phyloP scores from a whole-genome alignment of 495 filamentous ascomycete species.

The Delitschia confertaspora region DNA sequence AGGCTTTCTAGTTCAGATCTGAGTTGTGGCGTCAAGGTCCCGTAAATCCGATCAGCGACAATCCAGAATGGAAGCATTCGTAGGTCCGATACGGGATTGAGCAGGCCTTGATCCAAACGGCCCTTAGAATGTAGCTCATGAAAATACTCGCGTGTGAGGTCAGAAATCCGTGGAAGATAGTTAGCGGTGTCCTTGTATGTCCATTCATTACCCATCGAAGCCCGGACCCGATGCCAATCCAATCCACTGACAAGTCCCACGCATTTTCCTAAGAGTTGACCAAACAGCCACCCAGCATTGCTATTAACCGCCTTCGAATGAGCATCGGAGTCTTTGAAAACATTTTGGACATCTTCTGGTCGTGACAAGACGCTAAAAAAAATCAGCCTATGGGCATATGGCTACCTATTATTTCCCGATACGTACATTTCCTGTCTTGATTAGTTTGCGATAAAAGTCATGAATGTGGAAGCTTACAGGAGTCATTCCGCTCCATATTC shows the following conservation, averaged over 20 bases:
- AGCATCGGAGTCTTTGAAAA: slow-evolving; percentile 9
- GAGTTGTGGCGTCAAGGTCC: slow-evolving; percentile 18
- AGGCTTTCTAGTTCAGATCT: slow-evolving; percentile 19
- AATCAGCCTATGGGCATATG: too few relatives aligned
- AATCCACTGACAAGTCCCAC: slow-evolving; percentile 33
- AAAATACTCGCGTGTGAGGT: slow-evolving; percentile 1
- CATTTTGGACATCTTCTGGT: slow-evolving; percentile 2
- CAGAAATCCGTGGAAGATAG: not conserved
- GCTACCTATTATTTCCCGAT: not conserved
- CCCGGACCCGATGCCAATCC: slow-evolving; percentile 20
- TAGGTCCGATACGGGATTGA: slow-evolving; percentile 33
- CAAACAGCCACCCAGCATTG: slow-evolving; percentile 8
- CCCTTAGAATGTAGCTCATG: not conserved
- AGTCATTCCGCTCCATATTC: too few relatives aligned
- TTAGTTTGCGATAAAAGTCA: too few relatives aligned
- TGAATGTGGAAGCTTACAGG: too few relatives aligned
- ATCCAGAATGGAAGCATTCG: slow-evolving; percentile 35
- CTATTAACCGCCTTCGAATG: slow-evolving; percentile 12
- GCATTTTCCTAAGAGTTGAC: slow-evolving; percentile 36
- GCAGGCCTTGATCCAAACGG: not conserved
- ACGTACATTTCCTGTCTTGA: too few relatives aligned
- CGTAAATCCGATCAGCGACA: slow-evolving; percentile 35
- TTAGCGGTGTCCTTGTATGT: not conserved
- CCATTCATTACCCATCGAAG: not conserved
- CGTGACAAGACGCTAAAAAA: not conserved